phyloP scores from a whole-genome alignment of 768 basidiomycete genomes.

The Tricholoma matsutake region DNA sequence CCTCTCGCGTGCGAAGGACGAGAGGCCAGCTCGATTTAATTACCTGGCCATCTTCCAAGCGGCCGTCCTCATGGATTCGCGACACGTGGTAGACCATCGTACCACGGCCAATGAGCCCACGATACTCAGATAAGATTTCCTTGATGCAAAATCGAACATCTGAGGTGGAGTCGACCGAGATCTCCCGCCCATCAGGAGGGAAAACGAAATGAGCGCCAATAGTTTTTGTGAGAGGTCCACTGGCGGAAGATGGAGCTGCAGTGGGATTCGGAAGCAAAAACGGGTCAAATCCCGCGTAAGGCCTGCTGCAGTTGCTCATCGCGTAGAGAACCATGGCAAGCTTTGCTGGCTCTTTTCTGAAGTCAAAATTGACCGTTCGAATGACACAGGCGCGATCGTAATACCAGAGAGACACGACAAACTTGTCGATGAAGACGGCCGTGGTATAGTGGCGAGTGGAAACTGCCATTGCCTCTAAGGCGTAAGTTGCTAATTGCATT shows the following conservation, averaged over 20 bases:
- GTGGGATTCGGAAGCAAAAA: not conserved
- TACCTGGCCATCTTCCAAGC: not conserved
- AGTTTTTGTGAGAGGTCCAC: not conserved
- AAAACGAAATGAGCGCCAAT: not conserved
- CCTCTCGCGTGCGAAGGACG: slow-evolving; percentile 7
- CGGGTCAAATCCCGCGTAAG: not conserved
- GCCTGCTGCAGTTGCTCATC: not conserved
- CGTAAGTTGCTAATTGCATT: too few species aligned
- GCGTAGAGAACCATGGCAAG: not conserved
- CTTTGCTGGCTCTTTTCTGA: not conserved
- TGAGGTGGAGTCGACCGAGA: not conserved
- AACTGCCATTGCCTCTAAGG: too few species aligned
- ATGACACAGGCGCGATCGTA: not conserved
- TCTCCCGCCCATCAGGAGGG: not conserved
- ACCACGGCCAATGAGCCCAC: slow-evolving; percentile 13
- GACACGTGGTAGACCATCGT: slow-evolving; percentile 13
- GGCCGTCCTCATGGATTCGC: not conserved
- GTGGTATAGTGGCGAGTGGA: slow-evolving; percentile 13
- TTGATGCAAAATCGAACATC: not conserved
- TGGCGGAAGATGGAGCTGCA: not conserved
- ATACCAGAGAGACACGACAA: too few species aligned
- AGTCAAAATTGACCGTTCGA: not conserved
- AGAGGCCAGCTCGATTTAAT: slow-evolving; percentile 18
- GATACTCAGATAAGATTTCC: not conserved
- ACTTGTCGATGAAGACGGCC: slow-evolving; percentile 5